phyloP scores from a whole-genome alignment of 495 filamentous ascomycete species.

The Friedmanniomyces simplex region DNA sequence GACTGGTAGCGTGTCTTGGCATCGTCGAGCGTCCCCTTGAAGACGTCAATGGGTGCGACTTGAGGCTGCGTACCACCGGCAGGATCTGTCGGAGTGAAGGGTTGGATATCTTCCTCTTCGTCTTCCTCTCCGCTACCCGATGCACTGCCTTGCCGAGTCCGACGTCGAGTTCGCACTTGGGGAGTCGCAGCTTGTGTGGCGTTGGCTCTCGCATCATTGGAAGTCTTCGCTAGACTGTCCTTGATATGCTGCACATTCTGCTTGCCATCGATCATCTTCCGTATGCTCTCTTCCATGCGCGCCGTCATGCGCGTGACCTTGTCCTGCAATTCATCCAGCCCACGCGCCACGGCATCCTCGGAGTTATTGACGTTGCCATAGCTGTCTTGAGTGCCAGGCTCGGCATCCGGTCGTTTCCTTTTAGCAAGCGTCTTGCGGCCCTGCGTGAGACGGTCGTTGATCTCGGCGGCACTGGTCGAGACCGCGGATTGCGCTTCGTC shows the following conservation, averaged over 20 bases:
- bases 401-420: constrained; percentile 5
- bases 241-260: constrained; percentile 18
- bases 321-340: constrained; percentile 20
- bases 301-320: constrained; percentile 29
- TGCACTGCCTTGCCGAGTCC: neutral
- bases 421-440: constrained; percentile 1
- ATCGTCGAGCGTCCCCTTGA: constrained; percentile 19
- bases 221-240: constrained; percentile 3
- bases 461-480: constrained; percentile 16
- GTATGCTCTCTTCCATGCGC: constrained; percentile 30
- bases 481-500: constrained; percentile 18
- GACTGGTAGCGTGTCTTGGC: constrained; percentile 28
- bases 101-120: constrained; percentile 20
- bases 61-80: constrained; percentile 9
- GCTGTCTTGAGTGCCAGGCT: constrained; percentile 7
- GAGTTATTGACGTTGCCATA: constrained; percentile 11
- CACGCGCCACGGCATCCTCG: constrained; percentile 9
- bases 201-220: constrained; percentile 11
- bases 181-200: constrained; percentile 19
- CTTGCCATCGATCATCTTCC: constrained; percentile 29
- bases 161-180: constrained; percentile 10
- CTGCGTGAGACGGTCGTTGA: constrained; percentile 26
- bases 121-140: constrained; percentile 14
- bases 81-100: constrained; percentile 23
- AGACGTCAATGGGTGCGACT: constrained; percentile 19